These are phyloP conservation scores for Pugionium dolabratum DNA, from an alignment of 345 rosid species.

Conservation along the genomic window DNA sequence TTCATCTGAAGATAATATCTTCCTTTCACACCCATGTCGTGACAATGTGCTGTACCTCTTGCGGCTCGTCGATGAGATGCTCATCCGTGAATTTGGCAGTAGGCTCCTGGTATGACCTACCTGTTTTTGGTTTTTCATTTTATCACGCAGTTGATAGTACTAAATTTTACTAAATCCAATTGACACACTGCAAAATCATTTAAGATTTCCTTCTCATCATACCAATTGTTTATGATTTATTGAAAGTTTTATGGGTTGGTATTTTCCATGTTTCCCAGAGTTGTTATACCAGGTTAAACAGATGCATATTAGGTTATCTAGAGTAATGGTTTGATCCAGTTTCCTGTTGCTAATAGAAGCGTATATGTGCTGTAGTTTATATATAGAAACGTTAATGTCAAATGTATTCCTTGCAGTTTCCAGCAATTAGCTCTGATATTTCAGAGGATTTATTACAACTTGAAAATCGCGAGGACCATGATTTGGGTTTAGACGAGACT, in stretches of 20 bases:
- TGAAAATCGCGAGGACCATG: constrained; percentile 62
- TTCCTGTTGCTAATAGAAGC: constrained; percentile 9
- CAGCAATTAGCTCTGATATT: constrained; percentile 58
- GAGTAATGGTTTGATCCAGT: constrained; percentile 20
- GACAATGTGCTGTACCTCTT: constrained; percentile 85
- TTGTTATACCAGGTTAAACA: constrained; percentile 2
- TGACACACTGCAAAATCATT: constrained; percentile 18
- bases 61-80: constrained; percentile 83
- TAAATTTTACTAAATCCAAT: constrained; percentile 13
- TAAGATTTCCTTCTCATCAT: constrained; percentile 1
- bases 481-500: constrained; percentile 53
- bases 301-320: constrained; percentile 28
- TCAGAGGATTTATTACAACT: constrained; percentile 55
- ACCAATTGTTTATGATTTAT: constrained; percentile 11
- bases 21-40: constrained; percentile 87
- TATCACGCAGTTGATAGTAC: constrained; percentile 21
- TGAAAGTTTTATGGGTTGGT: constrained; percentile 14
- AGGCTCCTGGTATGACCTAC: constrained; percentile 64
- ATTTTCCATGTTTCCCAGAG: constrained; percentile 15
- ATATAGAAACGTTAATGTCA: constrained; percentile 15
- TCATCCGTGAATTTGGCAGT: constrained; percentile 71
- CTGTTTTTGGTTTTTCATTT: constrained; percentile 12
- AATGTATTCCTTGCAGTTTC: constrained; percentile 68
- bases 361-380: constrained; percentile 11
- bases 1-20: constrained; percentile 79